Evolutionary conservation across 148 eudicot genomes (phyloP).

Genomic region (Dysphania ambrosioides): DNA sequence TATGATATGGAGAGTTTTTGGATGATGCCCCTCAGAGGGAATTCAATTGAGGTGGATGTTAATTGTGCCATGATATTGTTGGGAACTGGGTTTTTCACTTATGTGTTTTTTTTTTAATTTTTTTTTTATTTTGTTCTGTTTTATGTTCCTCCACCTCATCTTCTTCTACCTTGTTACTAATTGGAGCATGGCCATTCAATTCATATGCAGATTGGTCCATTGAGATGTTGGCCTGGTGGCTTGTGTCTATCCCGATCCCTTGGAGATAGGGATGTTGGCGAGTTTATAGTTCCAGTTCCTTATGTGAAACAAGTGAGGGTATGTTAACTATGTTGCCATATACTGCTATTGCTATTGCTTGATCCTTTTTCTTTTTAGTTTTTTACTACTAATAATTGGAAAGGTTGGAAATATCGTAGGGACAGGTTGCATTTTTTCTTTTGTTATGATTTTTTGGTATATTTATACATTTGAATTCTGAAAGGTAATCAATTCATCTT

Average conservation of each 20-base stretch:
- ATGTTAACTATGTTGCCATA: conserved; percentile 18
- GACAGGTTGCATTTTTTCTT: not conserved
- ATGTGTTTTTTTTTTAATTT: not conserved
- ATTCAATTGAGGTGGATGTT: not conserved
- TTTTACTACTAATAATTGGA: no score
- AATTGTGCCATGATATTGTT: not conserved
- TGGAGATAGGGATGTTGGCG: conserved; percentile 99
- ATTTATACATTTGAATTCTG: not conserved
- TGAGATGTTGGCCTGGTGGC: conserved; percentile 99
- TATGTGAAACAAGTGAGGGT: conserved; percentile 98
- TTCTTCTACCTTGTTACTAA: not conserved
- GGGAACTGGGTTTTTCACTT: not conserved
- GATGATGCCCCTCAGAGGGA: not conserved
- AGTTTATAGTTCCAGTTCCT: conserved; percentile 93
- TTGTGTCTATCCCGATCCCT: conserved; percentile 92
- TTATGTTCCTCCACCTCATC: not conserved
- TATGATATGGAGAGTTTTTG: not conserved
- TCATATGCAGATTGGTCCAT: conserved; percentile 73
- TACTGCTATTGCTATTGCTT: not conserved
- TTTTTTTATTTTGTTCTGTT: no score
- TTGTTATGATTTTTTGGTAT: not conserved
- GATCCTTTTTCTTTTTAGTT: no score
- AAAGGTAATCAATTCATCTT: not conserved
- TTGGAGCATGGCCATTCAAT: not conserved
- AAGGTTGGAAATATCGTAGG: no score